Percentiles rank a stretch among this genome's conserved stretches.
Evolutionary conservation across 2,329 filamentous ascomycete genomes (phyloP).

Genomic region (Diaporthe humulicola): DNA sequence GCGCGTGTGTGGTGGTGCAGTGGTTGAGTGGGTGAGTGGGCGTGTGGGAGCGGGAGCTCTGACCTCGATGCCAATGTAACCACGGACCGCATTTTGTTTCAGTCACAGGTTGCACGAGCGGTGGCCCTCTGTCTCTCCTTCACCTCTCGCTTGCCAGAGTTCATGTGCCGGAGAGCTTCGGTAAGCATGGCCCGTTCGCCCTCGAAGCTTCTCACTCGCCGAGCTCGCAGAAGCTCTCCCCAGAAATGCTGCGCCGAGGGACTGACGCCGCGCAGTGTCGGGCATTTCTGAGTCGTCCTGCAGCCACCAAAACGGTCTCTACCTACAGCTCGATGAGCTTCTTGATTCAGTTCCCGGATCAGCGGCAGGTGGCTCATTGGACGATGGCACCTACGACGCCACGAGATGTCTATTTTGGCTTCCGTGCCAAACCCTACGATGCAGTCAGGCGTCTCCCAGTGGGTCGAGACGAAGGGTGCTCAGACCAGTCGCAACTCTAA

Average conservation of each 20-base stretch:
- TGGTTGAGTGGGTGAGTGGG: not conserved
- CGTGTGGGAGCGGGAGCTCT: slow-evolving; percentile 1
- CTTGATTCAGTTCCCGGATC: slow-evolving; percentile 24
- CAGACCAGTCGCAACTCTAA: slow-evolving; percentile 24
- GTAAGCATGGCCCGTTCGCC: not conserved
- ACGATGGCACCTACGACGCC: not conserved
- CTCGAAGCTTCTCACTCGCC: slow-evolving; percentile 22
- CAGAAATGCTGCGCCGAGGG: not conserved
- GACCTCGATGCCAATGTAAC: slow-evolving; percentile 25
- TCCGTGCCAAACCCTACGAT: slow-evolving; percentile 24
- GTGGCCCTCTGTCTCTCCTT: not conserved
- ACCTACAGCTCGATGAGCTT: slow-evolving; percentile 23
- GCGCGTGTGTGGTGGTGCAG: not conserved
- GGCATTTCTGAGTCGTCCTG: slow-evolving; percentile 21
- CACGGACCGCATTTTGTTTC: slow-evolving; percentile 30
- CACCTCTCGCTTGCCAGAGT: slow-evolving; percentile 15
- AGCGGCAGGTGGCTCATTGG: slow-evolving; percentile 21
- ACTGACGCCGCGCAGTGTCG: not conserved
- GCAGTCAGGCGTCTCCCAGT: not conserved
- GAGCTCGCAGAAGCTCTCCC: not conserved
- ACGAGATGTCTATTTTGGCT: slow-evolving; percentile 28
- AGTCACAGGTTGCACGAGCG: slow-evolving; percentile 29
- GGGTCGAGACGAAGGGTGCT: slow-evolving; percentile 1
- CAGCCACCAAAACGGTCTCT: slow-evolving; percentile 1
- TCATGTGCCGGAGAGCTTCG: slow-evolving; percentile 12